Evolutionary conservation across 2,329 filamentous ascomycete species (phyloP), one percentile per base, ranked within the genome.

Genomic region (Hymenoscyphus albidus): DNA sequence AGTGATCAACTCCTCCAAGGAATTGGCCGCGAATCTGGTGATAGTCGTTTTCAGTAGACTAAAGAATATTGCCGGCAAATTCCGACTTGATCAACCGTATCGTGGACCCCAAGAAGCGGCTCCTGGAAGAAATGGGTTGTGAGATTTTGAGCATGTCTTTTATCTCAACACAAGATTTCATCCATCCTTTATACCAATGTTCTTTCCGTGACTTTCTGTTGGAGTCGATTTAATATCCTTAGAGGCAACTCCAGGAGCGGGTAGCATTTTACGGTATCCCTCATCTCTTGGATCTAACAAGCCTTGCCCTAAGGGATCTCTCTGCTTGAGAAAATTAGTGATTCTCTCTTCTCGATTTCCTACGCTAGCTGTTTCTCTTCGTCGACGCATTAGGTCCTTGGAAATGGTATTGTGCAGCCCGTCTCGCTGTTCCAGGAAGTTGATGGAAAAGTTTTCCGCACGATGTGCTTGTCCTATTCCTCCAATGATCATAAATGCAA

Each of bases 271-370:
- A 60, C 78, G 76, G 58, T 79, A 79, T 61, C 76, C 77, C 63
- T 81, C 81, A 44, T 82, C 80, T 59, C 77, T 73, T 18, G 63
- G 58, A 62, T 71, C 68, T 3, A 63, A 66, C n/a, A 67, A 6
- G 6, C 62, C 64, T 65, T 68, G 66, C 48, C 70, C 71, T n/a
- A 62, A 39, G 2, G 70, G 70, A 38, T 95, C 90, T 69, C 92
- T 82, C 65, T 90, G 86, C 72, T 86, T 85, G 65, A 98, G 70
- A 73, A 98, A 98, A 62, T 80, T 86, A 70, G 92, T 85, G 48
- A 98, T 88, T 61, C 92, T 83, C 72, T 88, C 86, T 67, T 90
- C 83, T 62, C 84, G 81, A 72, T 78, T 79, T 74, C 78, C 72
- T 44, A 82, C 78, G 60, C 82, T 80, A 66, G 82, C 79, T 63